Conservation (phyloP, 306 rosid species). For the Trifolium subterraneum region DNA sequence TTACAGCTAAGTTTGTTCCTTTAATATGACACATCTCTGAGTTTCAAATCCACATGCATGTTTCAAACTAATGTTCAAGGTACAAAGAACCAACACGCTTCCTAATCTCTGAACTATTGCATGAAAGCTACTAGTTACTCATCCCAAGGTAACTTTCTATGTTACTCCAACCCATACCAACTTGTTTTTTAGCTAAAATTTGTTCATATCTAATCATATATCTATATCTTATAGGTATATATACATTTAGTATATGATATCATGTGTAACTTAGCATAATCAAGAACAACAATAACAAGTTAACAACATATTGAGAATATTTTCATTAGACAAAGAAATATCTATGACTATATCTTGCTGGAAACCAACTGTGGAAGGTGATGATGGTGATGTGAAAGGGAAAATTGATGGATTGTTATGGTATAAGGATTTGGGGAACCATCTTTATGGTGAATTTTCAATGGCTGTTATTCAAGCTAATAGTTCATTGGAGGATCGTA, state of each 20-base stretch:
- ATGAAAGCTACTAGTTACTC: constrained; percentile 54
- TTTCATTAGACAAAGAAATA: constrained; percentile 32
- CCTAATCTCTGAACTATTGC: constrained; percentile 78
- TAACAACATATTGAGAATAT: constrained; percentile 18
- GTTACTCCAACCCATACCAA: constrained; percentile 77
- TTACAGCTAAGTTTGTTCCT: constrained; percentile 85
- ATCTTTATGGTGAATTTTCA: constrained; percentile 78
- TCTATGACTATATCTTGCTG: constrained; percentile 76
- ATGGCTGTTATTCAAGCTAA: constrained; percentile 93
- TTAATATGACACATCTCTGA: constrained; percentile 56
- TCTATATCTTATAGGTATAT: constrained; percentile 49
- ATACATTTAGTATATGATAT: constrained; percentile 46
- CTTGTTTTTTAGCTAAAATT: constrained; percentile 60
- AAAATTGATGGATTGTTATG: constrained; percentile 73
- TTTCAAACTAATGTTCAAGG: constrained; percentile 67
- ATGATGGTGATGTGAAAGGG: constrained; percentile 58
- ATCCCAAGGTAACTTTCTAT: constrained; percentile 66
- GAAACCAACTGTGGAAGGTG: constrained; percentile 62
- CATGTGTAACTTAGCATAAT: constrained; percentile 31
- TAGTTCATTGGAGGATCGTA: constrained; percentile 70
- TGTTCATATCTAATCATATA: constrained; percentile 61
- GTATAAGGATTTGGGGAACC: constrained; percentile 83
- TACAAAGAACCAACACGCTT: constrained; percentile 64
- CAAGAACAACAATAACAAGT: constrained; percentile 9
- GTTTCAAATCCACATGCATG: constrained; percentile 47